Percentiles rank a stretch among this genome's conserved stretches.
Conservation (phyloP, 164 flowering plant genomes). For the Nelumbo lutea region DNA sequence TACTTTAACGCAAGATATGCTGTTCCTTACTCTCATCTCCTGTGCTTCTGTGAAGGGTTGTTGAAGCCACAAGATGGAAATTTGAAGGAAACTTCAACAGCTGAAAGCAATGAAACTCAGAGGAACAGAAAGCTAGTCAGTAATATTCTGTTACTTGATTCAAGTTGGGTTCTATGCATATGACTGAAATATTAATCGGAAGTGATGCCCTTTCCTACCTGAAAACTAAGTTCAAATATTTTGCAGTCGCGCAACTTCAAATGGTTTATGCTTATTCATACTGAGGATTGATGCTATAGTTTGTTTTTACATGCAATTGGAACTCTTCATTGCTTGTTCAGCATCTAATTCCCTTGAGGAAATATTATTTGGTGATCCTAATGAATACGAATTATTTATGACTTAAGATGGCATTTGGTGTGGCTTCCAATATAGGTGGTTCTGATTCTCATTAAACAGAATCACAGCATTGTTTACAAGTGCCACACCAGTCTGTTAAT, state of each 20-base stretch:
- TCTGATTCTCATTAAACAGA: no score
- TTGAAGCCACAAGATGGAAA: constrained; percentile 18
- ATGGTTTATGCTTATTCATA: not conserved
- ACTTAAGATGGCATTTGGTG: not conserved
- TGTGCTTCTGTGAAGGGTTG: constrained; percentile 18
- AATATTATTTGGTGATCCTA: not conserved
- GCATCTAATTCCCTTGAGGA: not conserved
- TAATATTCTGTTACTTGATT: constrained; percentile 18
- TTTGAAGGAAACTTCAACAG: constrained; percentile 28
- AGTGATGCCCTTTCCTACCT: not conserved
- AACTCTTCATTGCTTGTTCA: not conserved
- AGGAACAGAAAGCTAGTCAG: constrained; percentile 50
- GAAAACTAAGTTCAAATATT: no score
- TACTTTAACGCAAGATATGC: not conserved
- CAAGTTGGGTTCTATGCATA: not conserved
- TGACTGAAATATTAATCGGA: not conserved
- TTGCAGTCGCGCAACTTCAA: not conserved
- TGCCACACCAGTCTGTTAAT: no score
- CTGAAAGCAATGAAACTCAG: constrained; percentile 29
- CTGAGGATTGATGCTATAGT: not conserved
- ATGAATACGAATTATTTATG: not conserved
- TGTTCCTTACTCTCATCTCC: constrained; percentile 4
- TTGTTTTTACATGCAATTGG: not conserved
- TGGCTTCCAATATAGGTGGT: no score
- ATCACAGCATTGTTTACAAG: no score